Evolutionary conservation across 2,329 filamentous ascomycete genomes (phyloP).

Genomic region (Aspergillus caelatus): DNA sequence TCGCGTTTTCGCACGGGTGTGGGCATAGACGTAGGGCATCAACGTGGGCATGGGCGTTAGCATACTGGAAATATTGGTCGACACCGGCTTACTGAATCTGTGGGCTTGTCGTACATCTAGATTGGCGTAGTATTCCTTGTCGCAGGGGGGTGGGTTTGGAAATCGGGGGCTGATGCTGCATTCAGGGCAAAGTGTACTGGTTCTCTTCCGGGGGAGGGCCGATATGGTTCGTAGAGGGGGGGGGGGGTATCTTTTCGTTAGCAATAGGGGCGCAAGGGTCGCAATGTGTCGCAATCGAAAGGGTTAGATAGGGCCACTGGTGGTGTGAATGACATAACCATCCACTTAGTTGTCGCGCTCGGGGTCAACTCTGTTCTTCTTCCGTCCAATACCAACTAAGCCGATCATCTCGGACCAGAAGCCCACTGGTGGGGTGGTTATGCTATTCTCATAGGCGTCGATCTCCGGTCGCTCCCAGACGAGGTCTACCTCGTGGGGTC

Average conservation of each 20-base stretch:
- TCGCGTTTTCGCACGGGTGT: neutral
- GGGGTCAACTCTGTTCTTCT: neutral
- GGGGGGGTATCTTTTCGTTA: neutral
- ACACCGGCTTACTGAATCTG: neutral
- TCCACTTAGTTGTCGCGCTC: neutral
- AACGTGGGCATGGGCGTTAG: neutral
- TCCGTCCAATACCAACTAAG: neutral
- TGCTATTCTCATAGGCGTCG: constrained; percentile 15
- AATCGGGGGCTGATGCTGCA: neutral
- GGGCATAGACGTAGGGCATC: neutral
- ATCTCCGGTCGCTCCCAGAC: constrained; percentile 31
- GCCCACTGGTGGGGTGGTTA: constrained; percentile 2
- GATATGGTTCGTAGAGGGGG: neutral
- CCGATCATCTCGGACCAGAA: constrained; percentile 10
- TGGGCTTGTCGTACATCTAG: neutral
- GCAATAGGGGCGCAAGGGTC: neutral
- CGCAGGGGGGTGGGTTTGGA: too few species aligned
- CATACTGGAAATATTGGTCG: neutral
- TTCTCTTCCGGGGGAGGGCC: neutral
- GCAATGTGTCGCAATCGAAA: neutral
- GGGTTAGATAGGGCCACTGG: neutral
- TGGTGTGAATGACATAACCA: too few species aligned
- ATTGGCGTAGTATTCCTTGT: neutral
- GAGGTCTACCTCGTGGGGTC: constrained; percentile 59
- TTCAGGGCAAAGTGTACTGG: neutral